Conservation (phyloP, 208 protist species). For the Kentomonas sorsogonicus region DNA sequence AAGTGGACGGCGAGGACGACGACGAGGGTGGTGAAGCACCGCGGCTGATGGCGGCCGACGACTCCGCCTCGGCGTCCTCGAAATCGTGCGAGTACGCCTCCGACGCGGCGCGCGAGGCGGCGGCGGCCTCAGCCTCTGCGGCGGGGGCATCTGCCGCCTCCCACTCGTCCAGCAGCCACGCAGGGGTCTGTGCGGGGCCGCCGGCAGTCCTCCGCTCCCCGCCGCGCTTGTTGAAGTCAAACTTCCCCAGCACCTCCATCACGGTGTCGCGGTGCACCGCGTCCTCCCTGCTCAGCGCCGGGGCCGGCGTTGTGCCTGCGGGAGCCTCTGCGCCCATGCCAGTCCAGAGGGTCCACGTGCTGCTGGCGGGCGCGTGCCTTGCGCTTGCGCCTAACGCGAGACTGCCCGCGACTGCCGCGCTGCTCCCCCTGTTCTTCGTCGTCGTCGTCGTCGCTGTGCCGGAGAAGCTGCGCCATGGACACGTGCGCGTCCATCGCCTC, state of each 20-base stretch:
- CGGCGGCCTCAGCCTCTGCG: constrained; percentile 12
- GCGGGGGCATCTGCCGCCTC: background rate
- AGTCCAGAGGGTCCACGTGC: constrained; percentile 8
- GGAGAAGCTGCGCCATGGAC: constrained; percentile 11
- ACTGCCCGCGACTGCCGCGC: too few species aligned
- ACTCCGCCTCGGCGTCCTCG: constrained; percentile 20
- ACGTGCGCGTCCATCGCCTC: background rate
- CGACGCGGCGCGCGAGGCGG: constrained; percentile 1
- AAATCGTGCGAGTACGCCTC: constrained; percentile 49
- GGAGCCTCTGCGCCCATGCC: background rate
- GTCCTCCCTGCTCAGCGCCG: background rate
- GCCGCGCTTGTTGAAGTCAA: constrained; percentile 7
- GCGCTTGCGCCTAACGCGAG: too few species aligned
- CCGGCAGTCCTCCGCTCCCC: background rate
- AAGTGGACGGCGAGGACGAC: too few species aligned
- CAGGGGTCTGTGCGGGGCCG: constrained; percentile 2
- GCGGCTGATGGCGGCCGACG: background rate
- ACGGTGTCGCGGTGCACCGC: background rate
- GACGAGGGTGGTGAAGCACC: background rate
- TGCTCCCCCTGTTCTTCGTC: constrained; percentile 4
- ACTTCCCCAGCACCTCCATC: background rate
- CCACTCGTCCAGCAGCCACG: constrained; percentile 21
- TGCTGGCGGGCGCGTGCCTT: background rate
- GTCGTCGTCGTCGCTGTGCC: background rate
- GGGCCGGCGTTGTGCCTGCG: background rate